Percentiles rank a stretch among this genome's conserved stretches.
Conservation (phyloP, 345 rosid species). For the Leavenworthia alabamica region DNA sequence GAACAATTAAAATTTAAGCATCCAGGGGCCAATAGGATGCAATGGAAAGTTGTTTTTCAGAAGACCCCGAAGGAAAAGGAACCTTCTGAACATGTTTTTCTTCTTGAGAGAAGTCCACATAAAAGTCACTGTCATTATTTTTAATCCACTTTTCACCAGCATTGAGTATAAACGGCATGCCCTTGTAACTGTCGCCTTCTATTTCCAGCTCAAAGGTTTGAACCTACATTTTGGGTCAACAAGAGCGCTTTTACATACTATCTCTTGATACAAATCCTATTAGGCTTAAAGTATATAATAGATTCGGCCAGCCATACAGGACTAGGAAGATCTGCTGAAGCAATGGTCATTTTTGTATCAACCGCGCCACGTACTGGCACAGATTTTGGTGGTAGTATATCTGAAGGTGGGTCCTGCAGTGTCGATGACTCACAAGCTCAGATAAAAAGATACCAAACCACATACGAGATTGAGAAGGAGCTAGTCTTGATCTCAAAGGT, state of each 20-base stretch:
- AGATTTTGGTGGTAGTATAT: constrained; percentile 68
- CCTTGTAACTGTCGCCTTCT: constrained; percentile 62
- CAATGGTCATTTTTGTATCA: constrained; percentile 48
- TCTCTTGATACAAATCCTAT: constrained; percentile 17
- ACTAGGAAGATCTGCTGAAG: constrained; percentile 45
- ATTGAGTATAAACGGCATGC: constrained; percentile 89
- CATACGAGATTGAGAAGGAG: neutral
- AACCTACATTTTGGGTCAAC: constrained; percentile 45
- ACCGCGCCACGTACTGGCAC: constrained; percentile 48
- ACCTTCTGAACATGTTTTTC: constrained; percentile 68
- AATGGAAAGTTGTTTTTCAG: neutral
- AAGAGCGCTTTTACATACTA: constrained; percentile 5
- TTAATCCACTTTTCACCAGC: constrained; percentile 79
- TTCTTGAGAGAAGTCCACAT: constrained; percentile 51
- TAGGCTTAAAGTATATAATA: neutral
- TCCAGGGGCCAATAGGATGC: neutral
- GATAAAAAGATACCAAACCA: constrained; percentile 12
- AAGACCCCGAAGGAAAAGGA: constrained; percentile 24
- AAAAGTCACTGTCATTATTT: constrained; percentile 67
- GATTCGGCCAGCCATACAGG: constrained; percentile 42
- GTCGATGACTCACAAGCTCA: constrained; percentile 25
- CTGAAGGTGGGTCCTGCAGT: constrained; percentile 73
- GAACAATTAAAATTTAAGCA: constrained; percentile 13
- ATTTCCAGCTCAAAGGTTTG: constrained; percentile 66
- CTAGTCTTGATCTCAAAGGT: neutral